Evolutionary conservation across 129 eudicot genomes (phyloP).

Genomic region (Ambrosia artemisiifolia): DNA sequence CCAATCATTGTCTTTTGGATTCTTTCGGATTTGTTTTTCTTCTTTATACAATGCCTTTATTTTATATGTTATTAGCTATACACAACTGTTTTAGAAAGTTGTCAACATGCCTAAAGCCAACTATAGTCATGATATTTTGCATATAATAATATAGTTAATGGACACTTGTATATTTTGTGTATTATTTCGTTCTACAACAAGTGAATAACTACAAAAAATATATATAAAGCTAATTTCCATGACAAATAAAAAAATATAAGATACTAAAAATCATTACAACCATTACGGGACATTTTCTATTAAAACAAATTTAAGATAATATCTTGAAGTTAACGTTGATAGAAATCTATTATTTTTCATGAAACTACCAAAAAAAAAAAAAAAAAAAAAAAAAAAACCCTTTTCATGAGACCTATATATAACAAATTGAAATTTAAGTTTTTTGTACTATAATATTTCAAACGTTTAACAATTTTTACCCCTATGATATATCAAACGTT

Average conservation of each 20-base stretch:
- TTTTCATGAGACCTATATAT: not conserved
- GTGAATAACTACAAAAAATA: not conserved
- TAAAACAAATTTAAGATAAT: not conserved
- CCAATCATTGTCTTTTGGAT: slow-evolving; percentile 6
- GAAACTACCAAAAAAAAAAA: too few relatives aligned
- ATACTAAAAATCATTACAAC: not conserved
- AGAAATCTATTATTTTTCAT: not conserved
- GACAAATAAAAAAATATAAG: slow-evolving; percentile 5
- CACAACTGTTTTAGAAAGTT: slow-evolving; percentile 18
- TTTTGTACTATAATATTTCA: too few relatives aligned
- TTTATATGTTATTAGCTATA: not conserved
- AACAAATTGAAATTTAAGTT: too few relatives aligned
- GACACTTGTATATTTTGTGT: slow-evolving; percentile 3
- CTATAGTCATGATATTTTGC: slow-evolving; percentile 20
- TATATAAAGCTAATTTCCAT: not conserved
- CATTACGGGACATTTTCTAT: not conserved
- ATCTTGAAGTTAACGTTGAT: not conserved
- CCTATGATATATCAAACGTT: too few relatives aligned
- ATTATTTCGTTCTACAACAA: not conserved
- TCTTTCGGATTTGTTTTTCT: not conserved
- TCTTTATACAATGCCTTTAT: not conserved
- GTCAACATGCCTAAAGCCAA: slow-evolving; percentile 28
- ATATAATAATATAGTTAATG: slow-evolving; percentile 9
- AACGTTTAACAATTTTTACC: too few relatives aligned
- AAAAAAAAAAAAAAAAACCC: not conserved